Evolutionary conservation across 768 basidiomycete species (phyloP), one percentile per base, ranked within the genome.

Genomic region (Hemileccinum rubropunctum): DNA sequence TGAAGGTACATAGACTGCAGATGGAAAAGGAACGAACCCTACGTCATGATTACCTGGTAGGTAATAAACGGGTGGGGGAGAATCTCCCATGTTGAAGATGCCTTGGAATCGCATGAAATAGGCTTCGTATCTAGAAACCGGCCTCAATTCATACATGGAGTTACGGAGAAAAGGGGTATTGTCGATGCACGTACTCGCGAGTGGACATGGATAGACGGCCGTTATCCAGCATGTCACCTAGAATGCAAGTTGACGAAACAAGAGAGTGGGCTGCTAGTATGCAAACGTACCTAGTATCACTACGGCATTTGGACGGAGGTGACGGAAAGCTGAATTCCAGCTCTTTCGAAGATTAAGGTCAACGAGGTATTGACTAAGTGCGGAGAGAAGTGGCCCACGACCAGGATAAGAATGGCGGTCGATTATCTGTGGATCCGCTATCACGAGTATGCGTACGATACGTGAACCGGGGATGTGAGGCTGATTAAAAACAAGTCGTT

Each of bases 31-130:
- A 28, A 59, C 76, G 50, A 64, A 89, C 82, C 88, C 90, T 30
- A 88, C 76, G 60, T 98, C 95, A 61, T 94, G 93, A 63, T 98
- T 98, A 6, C 95, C 95, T 3, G 93, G 86, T 26, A 95, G 76
- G 62, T 82, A 87, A 66, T 84, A 86, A 51, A 76, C 71, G 0
- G 86, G 83, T 3, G 80, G 71, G 15, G 60, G 56, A 7, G 65
- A 54, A 10, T 72, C 56, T 6, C 76, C 66, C 18, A 71, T 50
- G 26, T 73, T 67, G 70, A 95, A 95, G 30, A 93, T 91, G 39
- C 71, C 71, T 50, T 73, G 76, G 72, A 91, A 97, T 41, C 86
- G 78, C 18, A 62, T 62, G 51, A 76, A 79, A 60, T 94, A 94
- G 4, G 64, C 52, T 48, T 84, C 79, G 60, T 95, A 95, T 67